Evolutionary conservation across 1,284 basidiomycete species (phyloP).

Genomic region (Pascua sp.): DNA sequence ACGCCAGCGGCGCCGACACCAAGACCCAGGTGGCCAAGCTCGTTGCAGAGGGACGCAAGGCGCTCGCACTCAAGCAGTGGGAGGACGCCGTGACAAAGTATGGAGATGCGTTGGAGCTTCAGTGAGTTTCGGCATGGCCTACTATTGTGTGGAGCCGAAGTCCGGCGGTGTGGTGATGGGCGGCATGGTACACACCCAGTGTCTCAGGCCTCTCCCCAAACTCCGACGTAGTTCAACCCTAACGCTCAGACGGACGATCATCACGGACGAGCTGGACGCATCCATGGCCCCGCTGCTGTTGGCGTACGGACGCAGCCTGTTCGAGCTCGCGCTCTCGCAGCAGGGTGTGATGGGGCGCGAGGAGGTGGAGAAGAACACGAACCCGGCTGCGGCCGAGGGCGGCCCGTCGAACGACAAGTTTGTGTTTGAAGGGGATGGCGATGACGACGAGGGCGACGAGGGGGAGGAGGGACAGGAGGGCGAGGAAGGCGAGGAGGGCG

Average conservation of each 20-base stretch:
- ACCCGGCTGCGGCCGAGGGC: conserved; percentile 37
- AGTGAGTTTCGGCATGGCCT: conserved; percentile 54
- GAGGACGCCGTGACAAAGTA: conserved; percentile 81
- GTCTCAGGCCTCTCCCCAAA: background rate
- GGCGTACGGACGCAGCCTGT: conserved; percentile 75
- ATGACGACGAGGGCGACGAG: conserved; percentile 32
- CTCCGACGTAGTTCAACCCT: background rate
- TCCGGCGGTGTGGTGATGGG: no score
- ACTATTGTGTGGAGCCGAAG: background rate
- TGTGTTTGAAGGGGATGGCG: conserved; percentile 36
- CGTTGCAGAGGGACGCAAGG: conserved; percentile 52
- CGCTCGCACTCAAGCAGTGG: conserved; percentile 79
- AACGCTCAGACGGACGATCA: no score
- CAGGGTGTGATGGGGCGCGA: conserved; percentile 80
- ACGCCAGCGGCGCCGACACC: conserved; percentile 3
- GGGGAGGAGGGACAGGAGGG: conserved; percentile 20
- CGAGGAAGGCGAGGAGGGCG: conserved; percentile 24
- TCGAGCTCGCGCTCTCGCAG: conserved; percentile 80
- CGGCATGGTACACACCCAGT: conserved; percentile 7
- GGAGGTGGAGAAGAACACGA: conserved; percentile 54
- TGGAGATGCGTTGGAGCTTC: conserved; percentile 73
- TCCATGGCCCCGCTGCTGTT: conserved; percentile 79
- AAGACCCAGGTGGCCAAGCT: conserved; percentile 30
- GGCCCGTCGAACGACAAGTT: conserved; percentile 22
- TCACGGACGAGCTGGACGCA: conserved; percentile 63